Base-by-base conservation (phyloP, 2,329 filamentous ascomycete genomes). In the Ophiostoma perfectum region DNA sequence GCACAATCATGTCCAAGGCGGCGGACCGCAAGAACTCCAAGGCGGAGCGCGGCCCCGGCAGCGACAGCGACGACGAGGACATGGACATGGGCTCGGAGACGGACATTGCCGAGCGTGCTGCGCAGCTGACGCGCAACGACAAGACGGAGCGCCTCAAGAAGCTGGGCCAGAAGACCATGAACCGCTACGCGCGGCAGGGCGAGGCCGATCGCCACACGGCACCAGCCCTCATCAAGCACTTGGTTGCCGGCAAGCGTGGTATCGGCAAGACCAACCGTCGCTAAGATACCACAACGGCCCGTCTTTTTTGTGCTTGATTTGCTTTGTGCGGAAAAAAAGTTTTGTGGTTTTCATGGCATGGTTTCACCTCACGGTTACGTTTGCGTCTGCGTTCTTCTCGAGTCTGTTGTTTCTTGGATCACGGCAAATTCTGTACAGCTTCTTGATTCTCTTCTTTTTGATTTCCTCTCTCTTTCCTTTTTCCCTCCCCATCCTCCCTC, bases 121-220 rank as follows among this genome's bases (percentile, higher is more conserved):
- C 81, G 88, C 74, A 84, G 90, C 74, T 90, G 90, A 69, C 90
- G 90, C 86, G 92, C 90, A 81, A 84, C 90, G 72, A 85, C 84
- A 70, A 70, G 71, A 66, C 92, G 49, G 93, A 97, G 79, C 88
- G 90, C 75, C 83, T 96, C 77, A 85, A 88, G 77, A 98, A 97
- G 85, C 81, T 99, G 77, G 85, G 89, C 75, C 96, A 99, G 88
- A 93, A 94, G 85, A 94, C 93, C 87, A 97, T 96, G 93, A 99
- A 99, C 83, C 88, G 94, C 73, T 95, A 96, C 90, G 95, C 95
- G 62, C 89, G 93, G 79, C 92, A 96, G 84, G 95, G 95, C 84
- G 95, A 99, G 83, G 93, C 90, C 71, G 95, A 99, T 84, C 88
- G 96, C 77, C 94, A 98, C 81, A 88, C 88, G 71, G 89, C 89